These are phyloP conservation scores for Penicillium verrucosum DNA, from an alignment of 2,329 filamentous ascomycete species.

Conservation along the genomic window DNA sequence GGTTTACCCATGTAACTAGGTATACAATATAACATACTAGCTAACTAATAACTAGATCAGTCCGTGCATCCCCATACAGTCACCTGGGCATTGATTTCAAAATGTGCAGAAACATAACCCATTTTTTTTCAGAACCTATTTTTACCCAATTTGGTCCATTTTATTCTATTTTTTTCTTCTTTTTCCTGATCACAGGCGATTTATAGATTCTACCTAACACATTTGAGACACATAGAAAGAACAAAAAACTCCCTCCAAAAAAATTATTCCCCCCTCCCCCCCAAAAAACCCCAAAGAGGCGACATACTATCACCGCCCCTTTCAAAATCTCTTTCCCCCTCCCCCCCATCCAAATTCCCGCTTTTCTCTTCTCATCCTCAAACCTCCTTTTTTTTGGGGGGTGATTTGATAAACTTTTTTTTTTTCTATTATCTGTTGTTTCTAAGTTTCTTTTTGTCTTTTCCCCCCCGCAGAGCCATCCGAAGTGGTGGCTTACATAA, in stretches of 20 bases:
- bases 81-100: neutral
- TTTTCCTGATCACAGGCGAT: neutral
- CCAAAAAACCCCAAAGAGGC: neutral
- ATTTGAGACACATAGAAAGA: neutral
- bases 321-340: constrained; percentile 13
- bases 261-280: neutral
- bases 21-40: too few relatives aligned
- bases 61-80: neutral
- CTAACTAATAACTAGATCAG: too few relatives aligned
- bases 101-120: neutral
- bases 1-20: too few relatives aligned
- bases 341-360: neutral
- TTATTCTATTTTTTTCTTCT: neutral
- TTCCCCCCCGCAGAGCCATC: neutral
- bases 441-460: neutral
- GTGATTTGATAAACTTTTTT: neutral
- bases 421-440: neutral
- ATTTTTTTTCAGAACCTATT: neutral
- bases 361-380: neutral
- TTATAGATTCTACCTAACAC: neutral
- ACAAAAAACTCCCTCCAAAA: neutral
- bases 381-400: neutral
- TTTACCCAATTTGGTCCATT: neutral
- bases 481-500: constrained; percentile 7
- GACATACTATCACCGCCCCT: constrained; percentile 20